phyloP scores from a whole-genome alignment of 2,329 filamentous ascomycete genomes.

The Fusarium phyllophilum region DNA sequence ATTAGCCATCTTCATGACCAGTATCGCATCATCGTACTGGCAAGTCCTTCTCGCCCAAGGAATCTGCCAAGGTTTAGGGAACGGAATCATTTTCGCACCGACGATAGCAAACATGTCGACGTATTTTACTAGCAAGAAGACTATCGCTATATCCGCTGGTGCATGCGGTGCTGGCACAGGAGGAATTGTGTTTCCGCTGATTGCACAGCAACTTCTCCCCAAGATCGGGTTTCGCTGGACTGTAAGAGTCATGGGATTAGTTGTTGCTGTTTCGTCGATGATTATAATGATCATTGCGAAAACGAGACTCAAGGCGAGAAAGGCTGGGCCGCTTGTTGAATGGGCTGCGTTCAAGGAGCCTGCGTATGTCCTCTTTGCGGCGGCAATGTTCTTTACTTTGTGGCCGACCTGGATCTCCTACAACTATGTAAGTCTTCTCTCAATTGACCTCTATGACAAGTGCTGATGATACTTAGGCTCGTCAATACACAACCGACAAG shows the following conservation, averaged over 20 bases:
- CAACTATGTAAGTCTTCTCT: conserved; percentile 52
- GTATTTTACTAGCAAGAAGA: conserved; percentile 69
- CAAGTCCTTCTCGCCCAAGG: conserved; percentile 64
- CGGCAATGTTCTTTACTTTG: conserved; percentile 53
- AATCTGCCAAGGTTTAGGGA: conserved; percentile 65
- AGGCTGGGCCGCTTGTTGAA: conserved; percentile 62
- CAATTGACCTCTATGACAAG: not conserved
- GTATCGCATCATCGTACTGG: conserved; percentile 56
- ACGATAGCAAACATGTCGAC: conserved; percentile 65
- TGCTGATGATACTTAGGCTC: conserved; percentile 44
- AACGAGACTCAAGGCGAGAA: conserved; percentile 60
- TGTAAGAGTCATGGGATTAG: conserved; percentile 68
- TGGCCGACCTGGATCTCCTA: conserved; percentile 63
- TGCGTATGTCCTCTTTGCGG: conserved; percentile 52
- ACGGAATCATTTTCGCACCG: conserved; percentile 64
- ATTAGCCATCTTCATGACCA: conserved; percentile 58
- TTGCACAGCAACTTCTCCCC: conserved; percentile 66
- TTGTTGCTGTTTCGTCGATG: conserved; percentile 60
- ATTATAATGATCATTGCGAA: conserved; percentile 55
- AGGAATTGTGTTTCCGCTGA: conserved; percentile 70
- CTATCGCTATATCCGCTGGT: conserved; percentile 68
- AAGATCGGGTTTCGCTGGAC: conserved; percentile 73
- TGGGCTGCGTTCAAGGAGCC: conserved; percentile 60
- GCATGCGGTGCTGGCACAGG: conserved; percentile 70
- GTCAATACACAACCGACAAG: conserved; percentile 53